Percentiles rank a stretch among this genome's conserved stretches.
Evolutionary conservation across 2,329 filamentous ascomycete species (phyloP).

Genomic region (Didymella segeticola): DNA sequence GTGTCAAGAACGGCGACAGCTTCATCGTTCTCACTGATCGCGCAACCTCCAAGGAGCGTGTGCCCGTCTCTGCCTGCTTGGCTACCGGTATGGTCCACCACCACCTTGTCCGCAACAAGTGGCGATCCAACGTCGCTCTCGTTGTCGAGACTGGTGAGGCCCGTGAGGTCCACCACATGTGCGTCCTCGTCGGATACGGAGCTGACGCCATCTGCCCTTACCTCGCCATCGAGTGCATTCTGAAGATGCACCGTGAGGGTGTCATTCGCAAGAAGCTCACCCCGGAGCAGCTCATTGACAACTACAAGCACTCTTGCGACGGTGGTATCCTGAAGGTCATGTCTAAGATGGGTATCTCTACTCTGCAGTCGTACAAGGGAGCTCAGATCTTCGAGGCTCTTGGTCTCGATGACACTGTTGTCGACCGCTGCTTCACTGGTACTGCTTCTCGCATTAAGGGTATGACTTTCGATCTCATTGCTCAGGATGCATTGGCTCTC

Average conservation of each 20-base stretch:
- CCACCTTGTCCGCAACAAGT: conserved; percentile 93
- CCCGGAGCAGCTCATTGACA: conserved; percentile 83
- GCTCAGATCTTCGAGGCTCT: conserved; percentile 98
- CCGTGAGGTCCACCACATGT: conserved; percentile 98
- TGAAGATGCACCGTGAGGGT: conserved; percentile 94
- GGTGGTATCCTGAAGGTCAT: conserved; percentile 98
- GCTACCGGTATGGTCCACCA: conserved; percentile 95
- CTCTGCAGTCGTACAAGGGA: conserved; percentile 94
- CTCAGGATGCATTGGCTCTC: conserved; percentile 91
- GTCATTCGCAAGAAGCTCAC: conserved; percentile 88
- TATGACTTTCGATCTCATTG: conserved; percentile 91
- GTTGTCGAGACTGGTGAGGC: conserved; percentile 93
- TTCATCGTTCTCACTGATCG: conserved; percentile 90
- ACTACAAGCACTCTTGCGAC: conserved; percentile 96
- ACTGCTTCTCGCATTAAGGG: conserved; percentile 94
- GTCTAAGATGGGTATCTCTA: conserved; percentile 99
- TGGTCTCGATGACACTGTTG: conserved; percentile 87
- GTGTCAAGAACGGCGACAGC: conserved; percentile 82
- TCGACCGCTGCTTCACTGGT: conserved; percentile 93
- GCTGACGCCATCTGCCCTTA: conserved; percentile 95
- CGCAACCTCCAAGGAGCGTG: conserved; percentile 79
- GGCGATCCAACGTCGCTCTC: conserved; percentile 86
- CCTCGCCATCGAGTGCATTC: conserved; percentile 92
- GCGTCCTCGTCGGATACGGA: conserved; percentile 94
- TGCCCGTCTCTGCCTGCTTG: conserved; percentile 83